These are phyloP conservation scores for Nemania sp. DNA, from an alignment of 2,329 filamentous ascomycete genomes.

Conservation along the genomic window DNA sequence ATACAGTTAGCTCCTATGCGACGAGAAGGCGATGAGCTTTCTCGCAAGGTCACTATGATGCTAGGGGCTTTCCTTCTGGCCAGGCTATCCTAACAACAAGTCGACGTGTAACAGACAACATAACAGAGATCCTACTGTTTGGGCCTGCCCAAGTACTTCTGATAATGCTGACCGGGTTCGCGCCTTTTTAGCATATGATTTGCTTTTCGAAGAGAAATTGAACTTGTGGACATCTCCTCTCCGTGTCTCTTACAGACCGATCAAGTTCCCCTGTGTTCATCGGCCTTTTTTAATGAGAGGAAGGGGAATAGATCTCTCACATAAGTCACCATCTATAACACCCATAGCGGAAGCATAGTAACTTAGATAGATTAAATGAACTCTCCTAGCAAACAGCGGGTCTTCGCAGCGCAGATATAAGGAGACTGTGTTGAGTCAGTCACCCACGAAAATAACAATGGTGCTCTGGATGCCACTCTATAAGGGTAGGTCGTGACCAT, in stretches of 20 bases:
- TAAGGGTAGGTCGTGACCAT: slow-evolving; percentile 86
- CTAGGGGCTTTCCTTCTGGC: no score
- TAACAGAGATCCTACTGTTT: neutral
- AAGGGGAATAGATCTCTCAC: slow-evolving; percentile 85
- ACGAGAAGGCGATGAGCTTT: slow-evolving; percentile 29
- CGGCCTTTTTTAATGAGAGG: slow-evolving; percentile 85
- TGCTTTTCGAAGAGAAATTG: slow-evolving; percentile 25
- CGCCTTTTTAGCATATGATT: slow-evolving; percentile 51
- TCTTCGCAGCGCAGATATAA: slow-evolving; percentile 85
- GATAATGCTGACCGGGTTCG: slow-evolving; percentile 64
- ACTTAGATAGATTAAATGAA: slow-evolving; percentile 92
- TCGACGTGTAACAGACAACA: neutral
- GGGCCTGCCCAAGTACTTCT: neutral
- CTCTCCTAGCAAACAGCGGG: slow-evolving; percentile 83
- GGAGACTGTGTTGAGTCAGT: slow-evolving; percentile 1
- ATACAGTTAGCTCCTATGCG: slow-evolving; percentile 9
- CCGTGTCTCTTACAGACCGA: slow-evolving; percentile 87
- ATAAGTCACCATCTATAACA: slow-evolving; percentile 94
- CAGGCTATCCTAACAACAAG: neutral
- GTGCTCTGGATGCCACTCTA: slow-evolving; percentile 97
- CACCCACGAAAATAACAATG: slow-evolving; percentile 78
- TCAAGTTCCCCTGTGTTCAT: slow-evolving; percentile 94
- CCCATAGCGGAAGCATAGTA: slow-evolving; percentile 98
- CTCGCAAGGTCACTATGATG: neutral
- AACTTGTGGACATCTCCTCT: slow-evolving; percentile 79